phyloP scores from a whole-genome alignment of 805 yeast species.

The Starmerella davenportii region DNA sequence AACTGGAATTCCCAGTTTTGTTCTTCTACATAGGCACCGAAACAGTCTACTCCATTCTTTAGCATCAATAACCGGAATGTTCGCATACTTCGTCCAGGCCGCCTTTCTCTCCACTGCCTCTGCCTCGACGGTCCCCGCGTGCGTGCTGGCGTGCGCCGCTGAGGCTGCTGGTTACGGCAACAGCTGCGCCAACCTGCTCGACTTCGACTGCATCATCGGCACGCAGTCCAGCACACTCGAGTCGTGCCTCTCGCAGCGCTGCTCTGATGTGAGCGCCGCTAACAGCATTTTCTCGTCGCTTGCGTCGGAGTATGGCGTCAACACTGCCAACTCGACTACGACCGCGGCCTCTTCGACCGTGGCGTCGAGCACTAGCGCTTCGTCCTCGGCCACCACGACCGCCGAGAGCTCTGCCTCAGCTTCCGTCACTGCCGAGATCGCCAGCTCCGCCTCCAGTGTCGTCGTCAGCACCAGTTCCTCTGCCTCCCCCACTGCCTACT shows the following conservation, averaged over 20 bases:
- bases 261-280: constrained; percentile 55
- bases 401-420: background rate
- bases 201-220: constrained; percentile 49
- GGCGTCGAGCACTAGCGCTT: constrained; percentile 1
- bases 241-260: constrained; percentile 44
- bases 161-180: constrained; percentile 29
- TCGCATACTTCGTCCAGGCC: constrained; percentile 24
- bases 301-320: constrained; percentile 10
- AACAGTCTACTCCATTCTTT: background rate
- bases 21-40: background rate
- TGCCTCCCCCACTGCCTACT: constrained; percentile 3
- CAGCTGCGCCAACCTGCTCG: constrained; percentile 32
- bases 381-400: constrained; percentile 1
- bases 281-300: constrained; percentile 32
- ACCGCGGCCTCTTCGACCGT: constrained; percentile 4
- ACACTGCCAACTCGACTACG: constrained; percentile 6
- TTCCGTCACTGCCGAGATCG: constrained; percentile 1
- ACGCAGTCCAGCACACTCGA: constrained; percentile 36
- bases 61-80: constrained; percentile 7
- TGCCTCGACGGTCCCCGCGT: constrained; percentile 68
- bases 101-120: constrained; percentile 23
- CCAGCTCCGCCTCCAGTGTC: constrained; percentile 3
- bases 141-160: constrained; percentile 75
- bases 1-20: background rate
- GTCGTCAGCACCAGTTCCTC: constrained; percentile 3